A percentile compares a stretch with the other conserved stretches of the same genome.
phyloP scores from a whole-genome alignment of 768 basidiomycete genomes.

The Serendipita sp. region DNA sequence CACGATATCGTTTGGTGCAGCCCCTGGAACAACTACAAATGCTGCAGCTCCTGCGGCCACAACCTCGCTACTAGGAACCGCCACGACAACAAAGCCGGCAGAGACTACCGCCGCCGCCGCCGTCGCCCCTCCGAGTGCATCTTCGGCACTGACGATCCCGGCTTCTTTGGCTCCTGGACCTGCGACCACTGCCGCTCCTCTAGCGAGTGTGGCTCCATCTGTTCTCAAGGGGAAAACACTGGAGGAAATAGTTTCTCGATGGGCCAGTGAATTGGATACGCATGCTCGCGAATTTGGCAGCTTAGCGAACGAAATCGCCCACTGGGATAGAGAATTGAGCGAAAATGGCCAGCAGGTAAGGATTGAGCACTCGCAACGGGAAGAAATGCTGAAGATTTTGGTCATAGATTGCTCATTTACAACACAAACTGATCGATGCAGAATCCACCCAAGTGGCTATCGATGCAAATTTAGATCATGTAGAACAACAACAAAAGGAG shows the following conservation, averaged over 20 bases:
- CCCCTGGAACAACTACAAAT: neutral
- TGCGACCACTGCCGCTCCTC: conserved; percentile 26
- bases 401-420: conserved; percentile 52
- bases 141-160: conserved; percentile 9
- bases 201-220: conserved; percentile 59
- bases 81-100: neutral
- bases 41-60: neutral
- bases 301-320: conserved; percentile 77
- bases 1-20: too few relatives aligned
- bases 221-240: conserved; percentile 80
- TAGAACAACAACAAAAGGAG: conserved; percentile 86
- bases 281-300: conserved; percentile 77
- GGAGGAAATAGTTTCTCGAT: conserved; percentile 88
- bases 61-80: neutral
- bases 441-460: conserved; percentile 80
- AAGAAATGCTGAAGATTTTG: neutral
- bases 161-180: conserved; percentile 14
- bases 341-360: conserved; percentile 86
- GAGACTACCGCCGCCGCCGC: neutral
- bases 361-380: conserved; percentile 7
- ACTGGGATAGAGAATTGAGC: conserved; percentile 87
- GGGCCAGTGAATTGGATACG: conserved; percentile 70
- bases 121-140: neutral
- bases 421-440: conserved; percentile 60
- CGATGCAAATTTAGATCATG: conserved; percentile 72